phyloP scores from a whole-genome alignment of 345 rosid species.

The Pistacia integerrima region DNA sequence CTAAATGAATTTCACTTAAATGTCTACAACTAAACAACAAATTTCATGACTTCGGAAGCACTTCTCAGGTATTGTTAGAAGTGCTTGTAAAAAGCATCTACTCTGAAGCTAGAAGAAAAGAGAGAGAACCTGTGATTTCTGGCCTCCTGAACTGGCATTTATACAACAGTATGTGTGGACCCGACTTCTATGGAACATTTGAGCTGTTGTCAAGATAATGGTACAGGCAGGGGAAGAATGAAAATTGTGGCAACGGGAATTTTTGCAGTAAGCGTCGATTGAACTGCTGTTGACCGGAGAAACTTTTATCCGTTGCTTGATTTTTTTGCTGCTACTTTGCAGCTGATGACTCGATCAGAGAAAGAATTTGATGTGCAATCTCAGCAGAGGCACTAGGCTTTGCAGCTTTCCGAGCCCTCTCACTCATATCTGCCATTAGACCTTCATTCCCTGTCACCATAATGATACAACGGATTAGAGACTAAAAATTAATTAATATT shows the following conservation, averaged over 20 bases:
- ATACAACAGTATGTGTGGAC: neutral
- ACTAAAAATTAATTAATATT: neutral
- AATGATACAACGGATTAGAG: neutral
- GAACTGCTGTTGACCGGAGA: neutral
- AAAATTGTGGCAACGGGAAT: too few relatives aligned
- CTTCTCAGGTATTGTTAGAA: neutral
- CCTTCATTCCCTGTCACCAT: constrained; percentile 54
- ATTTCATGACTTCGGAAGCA: neutral
- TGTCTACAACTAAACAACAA: neutral
- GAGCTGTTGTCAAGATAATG: neutral
- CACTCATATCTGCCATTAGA: constrained; percentile 66
- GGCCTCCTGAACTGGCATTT: neutral
- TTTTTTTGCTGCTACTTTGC: constrained; percentile 11
- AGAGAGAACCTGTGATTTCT: neutral
- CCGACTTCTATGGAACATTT: neutral
- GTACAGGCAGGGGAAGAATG: neutral
- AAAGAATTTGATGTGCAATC: constrained; percentile 59
- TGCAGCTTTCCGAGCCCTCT: constrained; percentile 66
- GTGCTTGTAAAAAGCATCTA: neutral
- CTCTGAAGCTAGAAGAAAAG: neutral
- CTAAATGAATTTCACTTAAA: too few relatives aligned
- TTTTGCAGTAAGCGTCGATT: neutral
- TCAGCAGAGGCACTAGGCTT: constrained; percentile 69
- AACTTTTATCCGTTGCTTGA: neutral
- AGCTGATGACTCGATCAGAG: constrained; percentile 35